Conservation (phyloP, 148 eudicot genomes). For the Vaccinium myrtillus region DNA sequence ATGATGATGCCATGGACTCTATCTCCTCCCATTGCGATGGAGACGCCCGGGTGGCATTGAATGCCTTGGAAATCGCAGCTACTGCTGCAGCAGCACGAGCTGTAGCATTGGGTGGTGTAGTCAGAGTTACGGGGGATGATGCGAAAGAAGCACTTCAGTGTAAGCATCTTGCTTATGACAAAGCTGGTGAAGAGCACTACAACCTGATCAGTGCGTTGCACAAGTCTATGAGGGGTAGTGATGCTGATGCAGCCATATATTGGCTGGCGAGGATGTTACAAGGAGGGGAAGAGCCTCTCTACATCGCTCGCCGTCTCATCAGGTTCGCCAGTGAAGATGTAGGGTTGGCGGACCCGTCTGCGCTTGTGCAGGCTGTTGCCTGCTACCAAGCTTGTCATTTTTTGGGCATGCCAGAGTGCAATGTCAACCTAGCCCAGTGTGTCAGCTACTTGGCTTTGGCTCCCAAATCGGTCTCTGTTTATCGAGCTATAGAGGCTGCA, state of each 20-base stretch:
- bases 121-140: slow-evolving; percentile 43
- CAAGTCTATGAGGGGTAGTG: slow-evolving; percentile 90
- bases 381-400: slow-evolving; percentile 87
- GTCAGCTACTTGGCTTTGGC: slow-evolving; percentile 78
- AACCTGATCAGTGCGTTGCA: slow-evolving; percentile 77
- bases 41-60: slow-evolving; percentile 82
- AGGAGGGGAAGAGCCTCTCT: slow-evolving; percentile 89
- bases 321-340: slow-evolving; percentile 87
- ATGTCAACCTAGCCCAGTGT: slow-evolving; percentile 71
- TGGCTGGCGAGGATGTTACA: slow-evolving; percentile 92
- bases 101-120: slow-evolving; percentile 16
- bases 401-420: slow-evolving; percentile 90
- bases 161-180: slow-evolving; percentile 82
- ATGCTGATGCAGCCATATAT: slow-evolving; percentile 75
- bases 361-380: slow-evolving; percentile 69
- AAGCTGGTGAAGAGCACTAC: slow-evolving; percentile 84
- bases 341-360: slow-evolving; percentile 76
- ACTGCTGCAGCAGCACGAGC: slow-evolving; percentile 49
- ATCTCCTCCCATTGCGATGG: slow-evolving; percentile 72
- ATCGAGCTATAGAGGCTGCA: slow-evolving; percentile 58
- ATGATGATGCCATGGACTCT: slow-evolving; percentile 48
- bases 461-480: slow-evolving; percentile 70
- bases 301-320: slow-evolving; percentile 70
- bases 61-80: slow-evolving; percentile 65
- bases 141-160: slow-evolving; percentile 74